Base-by-base conservation (phyloP, 2,329 filamentous ascomycete genomes). In the Phyllosticta ampelicida region DNA sequence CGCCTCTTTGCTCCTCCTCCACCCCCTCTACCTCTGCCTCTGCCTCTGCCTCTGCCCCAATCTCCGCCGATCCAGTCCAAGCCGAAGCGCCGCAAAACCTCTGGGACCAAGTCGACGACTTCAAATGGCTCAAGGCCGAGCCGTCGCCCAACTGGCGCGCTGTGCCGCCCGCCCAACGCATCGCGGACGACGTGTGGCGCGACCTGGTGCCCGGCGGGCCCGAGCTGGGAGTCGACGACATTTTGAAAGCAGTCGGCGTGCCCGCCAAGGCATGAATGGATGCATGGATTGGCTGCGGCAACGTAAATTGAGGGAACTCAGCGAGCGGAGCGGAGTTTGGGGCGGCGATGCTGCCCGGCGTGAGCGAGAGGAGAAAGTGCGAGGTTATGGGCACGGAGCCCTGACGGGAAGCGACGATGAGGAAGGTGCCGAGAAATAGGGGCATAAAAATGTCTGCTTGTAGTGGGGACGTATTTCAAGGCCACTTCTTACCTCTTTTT, bases 71-170 rank as follows among this genome's bases (percentile, higher is more conserved):
- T n/a, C n/a, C n/a, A n/a, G n/a, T n/a, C 52, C 60, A 8, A 26
- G 8, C 23, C 23, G 29, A 51, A 1, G 18, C 18, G 16, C 21
- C 55, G 19, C 19, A 44, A 6, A 92, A 95, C 69, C 82, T 87
- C 65, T 99, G 90, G 89, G 81, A 91, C 65, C 84, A 94, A 66
- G 88, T 97, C 16, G 89, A 97, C 70, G 94, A 99, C 71, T 99
- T 99, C 78, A 95, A 95, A 74, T 97, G 94, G 94, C 80, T 96
- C 62, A 95, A 91, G 71, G 79, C 82, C 16, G 89, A 88, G 60
- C 83, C 83, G 28, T 96, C 89, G 68, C 94, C 94, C 1, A 91
- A 99, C 68, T 99, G 92, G 90, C 82, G 77, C 30, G 73, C 89
- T 2, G 65, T 97, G 20, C 76, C 82, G 1, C 79, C 83, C 55